A percentile compares a stretch with the other conserved stretches of the same genome.
These are phyloP conservation scores for Przewalskia tangutica DNA, from an alignment of 257 asterid species.

Conservation along the genomic window DNA sequence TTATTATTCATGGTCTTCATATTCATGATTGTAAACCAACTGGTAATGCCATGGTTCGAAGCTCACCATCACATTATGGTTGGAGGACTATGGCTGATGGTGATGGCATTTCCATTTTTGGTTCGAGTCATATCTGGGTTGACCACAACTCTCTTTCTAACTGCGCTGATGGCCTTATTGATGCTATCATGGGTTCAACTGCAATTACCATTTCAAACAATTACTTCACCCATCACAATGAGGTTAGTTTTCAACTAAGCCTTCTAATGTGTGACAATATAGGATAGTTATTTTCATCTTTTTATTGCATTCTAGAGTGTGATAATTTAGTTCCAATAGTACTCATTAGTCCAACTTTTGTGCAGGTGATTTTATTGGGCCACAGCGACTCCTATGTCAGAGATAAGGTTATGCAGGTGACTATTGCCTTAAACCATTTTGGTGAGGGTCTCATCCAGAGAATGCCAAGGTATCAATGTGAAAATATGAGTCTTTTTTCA, in stretches of 20 bases:
- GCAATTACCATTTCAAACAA: constrained; percentile 86
- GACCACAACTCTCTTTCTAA: constrained; percentile 76
- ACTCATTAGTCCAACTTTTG: not conserved
- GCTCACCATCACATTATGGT: constrained; percentile 69
- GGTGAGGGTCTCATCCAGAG: constrained; percentile 49
- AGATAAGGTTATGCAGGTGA: constrained; percentile 48
- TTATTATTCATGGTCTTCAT: constrained; percentile 76
- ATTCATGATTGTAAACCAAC: constrained; percentile 73
- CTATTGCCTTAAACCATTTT: constrained; percentile 50
- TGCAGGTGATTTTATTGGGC: constrained; percentile 48
- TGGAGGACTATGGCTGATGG: constrained; percentile 95
- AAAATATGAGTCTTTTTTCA: not conserved
- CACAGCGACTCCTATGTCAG: constrained; percentile 33
- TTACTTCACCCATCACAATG: constrained; percentile 80
- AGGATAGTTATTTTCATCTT: not conserved
- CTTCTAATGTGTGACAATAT: not conserved
- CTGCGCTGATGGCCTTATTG: constrained; percentile 80
- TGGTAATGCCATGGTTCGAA: constrained; percentile 85
- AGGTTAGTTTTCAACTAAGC: constrained; percentile 27
- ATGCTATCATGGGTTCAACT: constrained; percentile 85
- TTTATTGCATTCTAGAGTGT: not conserved
- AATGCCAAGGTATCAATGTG: constrained; percentile 39
- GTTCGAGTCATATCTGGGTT: constrained; percentile 74
- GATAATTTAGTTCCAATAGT: not conserved
- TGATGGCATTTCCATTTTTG: constrained; percentile 69